Evolutionary conservation across 352 stramenopile genomes (phyloP).

Genomic region (Globisporangium heterothallicum): DNA sequence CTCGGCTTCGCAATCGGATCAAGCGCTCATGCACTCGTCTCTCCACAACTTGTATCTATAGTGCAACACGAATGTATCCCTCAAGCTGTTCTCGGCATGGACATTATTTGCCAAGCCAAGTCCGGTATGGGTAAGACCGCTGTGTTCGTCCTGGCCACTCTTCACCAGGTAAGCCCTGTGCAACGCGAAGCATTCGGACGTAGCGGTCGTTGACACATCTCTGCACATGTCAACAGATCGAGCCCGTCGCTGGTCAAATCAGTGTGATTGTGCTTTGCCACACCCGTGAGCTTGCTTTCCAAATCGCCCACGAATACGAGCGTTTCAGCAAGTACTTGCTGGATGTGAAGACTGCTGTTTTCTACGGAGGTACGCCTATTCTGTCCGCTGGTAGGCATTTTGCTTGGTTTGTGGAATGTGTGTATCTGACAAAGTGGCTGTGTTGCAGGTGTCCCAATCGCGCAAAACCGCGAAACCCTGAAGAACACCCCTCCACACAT

Average conservation of each 20-base stretch:
- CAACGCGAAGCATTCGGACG: not conserved
- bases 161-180: constrained; percentile 91
- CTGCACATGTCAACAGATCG: constrained; percentile 42
- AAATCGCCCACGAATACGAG: constrained; percentile 99
- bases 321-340: constrained; percentile 99
- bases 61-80: constrained; percentile 99
- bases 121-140: constrained; percentile 99
- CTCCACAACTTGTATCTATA: constrained; percentile 23
- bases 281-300: constrained; percentile 99
- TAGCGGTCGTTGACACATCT: not conserved
- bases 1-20: not conserved
- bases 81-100: constrained; percentile 98
- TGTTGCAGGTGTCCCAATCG: constrained; percentile 87
- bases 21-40: constrained; percentile 13
- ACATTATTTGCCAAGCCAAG: constrained; percentile 99
- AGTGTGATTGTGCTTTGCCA: constrained; percentile 98
- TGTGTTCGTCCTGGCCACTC: constrained; percentile 98
- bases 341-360: constrained; percentile 96
- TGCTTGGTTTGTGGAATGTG: too few species aligned
- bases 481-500: constrained; percentile 97
- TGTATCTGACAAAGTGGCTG: constrained; percentile 3
- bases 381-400: not conserved
- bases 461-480: constrained; percentile 93
- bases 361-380: constrained; percentile 89
- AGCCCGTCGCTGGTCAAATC: constrained; percentile 90